Percentiles rank a stretch among this genome's conserved stretches.
Evolutionary conservation across 768 basidiomycete genomes (phyloP).

Genomic region (Omphalotus guepiniiformis): DNA sequence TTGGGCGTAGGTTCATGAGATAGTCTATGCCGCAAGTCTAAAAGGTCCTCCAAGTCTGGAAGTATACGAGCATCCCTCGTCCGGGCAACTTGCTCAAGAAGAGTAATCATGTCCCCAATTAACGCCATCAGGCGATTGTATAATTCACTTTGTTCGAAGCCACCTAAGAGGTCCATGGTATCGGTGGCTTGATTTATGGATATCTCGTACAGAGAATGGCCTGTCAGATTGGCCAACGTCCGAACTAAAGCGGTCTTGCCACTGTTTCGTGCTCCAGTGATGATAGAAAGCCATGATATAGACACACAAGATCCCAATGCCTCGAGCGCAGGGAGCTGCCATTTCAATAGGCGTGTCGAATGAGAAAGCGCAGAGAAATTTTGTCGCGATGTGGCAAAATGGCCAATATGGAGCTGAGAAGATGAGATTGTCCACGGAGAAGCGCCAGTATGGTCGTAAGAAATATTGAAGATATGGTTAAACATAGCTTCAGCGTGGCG

Average conservation of each 20-base stretch:
- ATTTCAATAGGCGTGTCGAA: slow-evolving; percentile 52
- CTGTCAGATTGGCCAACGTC: slow-evolving; percentile 64
- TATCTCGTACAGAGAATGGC: slow-evolving; percentile 66
- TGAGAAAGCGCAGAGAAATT: slow-evolving; percentile 32
- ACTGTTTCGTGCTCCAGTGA: slow-evolving; percentile 66
- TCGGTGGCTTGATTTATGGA: slow-evolving; percentile 84
- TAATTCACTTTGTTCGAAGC: slow-evolving; percentile 87
- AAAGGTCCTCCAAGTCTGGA: not conserved
- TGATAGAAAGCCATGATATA: slow-evolving; percentile 83
- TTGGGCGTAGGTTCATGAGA: not conserved
- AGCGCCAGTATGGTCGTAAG: slow-evolving; percentile 17
- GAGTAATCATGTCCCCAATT: slow-evolving; percentile 34
- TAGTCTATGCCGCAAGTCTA: not conserved
- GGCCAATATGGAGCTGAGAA: slow-evolving; percentile 61
- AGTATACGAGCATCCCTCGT: slow-evolving; percentile 12
- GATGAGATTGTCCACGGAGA: slow-evolving; percentile 43
- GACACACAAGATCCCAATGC: slow-evolving; percentile 69
- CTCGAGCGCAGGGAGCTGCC: slow-evolving; percentile 64
- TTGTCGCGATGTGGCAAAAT: slow-evolving; percentile 38
- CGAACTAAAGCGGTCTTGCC: slow-evolving; percentile 82
- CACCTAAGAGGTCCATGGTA: slow-evolving; percentile 89
- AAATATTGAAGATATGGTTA: slow-evolving; percentile 41
- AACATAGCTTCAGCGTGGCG: slow-evolving; percentile 47
- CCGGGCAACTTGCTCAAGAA: slow-evolving; percentile 37
- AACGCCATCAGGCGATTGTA: slow-evolving; percentile 34